Evolutionary conservation across 352 stramenopile species (phyloP).

Genomic region (Phytophthora ramorum): DNA sequence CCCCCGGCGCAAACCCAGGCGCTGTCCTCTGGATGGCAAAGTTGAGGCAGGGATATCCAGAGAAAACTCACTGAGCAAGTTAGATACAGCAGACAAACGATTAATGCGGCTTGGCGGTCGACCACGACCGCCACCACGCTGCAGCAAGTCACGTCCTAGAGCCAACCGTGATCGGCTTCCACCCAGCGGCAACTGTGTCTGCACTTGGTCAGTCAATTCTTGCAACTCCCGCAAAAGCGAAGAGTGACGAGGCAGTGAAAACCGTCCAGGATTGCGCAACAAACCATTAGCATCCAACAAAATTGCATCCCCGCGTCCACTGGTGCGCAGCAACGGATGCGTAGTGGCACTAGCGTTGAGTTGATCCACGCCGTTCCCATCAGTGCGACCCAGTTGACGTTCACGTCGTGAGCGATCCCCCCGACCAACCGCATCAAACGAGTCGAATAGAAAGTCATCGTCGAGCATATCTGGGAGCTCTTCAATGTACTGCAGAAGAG

Average conservation of each 20-base stretch:
- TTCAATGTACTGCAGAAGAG: conserved; percentile 66
- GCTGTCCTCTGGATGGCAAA: conserved; percentile 39
- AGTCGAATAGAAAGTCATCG: conserved; percentile 66
- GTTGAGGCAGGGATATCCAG: conserved; percentile 69
- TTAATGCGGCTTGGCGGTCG: conserved; percentile 70
- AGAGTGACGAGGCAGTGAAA: conserved; percentile 68
- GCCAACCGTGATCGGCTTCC: conserved; percentile 39
- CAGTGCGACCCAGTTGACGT: conserved; percentile 30
- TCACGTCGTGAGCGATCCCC: conserved; percentile 49
- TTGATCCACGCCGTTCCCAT: conserved; percentile 17
- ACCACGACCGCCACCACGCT: conserved; percentile 44
- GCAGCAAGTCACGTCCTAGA: conserved; percentile 54
- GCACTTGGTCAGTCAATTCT: conserved; percentile 78
- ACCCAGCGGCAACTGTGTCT: conserved; percentile 60
- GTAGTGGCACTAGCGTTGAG: conserved; percentile 19
- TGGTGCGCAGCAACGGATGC: conserved; percentile 55
- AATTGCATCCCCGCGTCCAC: conserved; percentile 43
- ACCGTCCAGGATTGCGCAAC: conserved; percentile 34
- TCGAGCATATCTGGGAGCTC: conserved; percentile 59
- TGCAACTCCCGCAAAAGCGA: conserved; percentile 79
- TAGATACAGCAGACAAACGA: conserved; percentile 72
- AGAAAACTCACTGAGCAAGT: conserved; percentile 85
- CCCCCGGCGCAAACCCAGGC: conserved; percentile 49
- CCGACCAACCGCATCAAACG: conserved; percentile 49
- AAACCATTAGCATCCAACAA: conserved; percentile 38